phyloP scores from a whole-genome alignment of 192 early-diverging fungal species.

The Neocallimastix lanati region DNA sequence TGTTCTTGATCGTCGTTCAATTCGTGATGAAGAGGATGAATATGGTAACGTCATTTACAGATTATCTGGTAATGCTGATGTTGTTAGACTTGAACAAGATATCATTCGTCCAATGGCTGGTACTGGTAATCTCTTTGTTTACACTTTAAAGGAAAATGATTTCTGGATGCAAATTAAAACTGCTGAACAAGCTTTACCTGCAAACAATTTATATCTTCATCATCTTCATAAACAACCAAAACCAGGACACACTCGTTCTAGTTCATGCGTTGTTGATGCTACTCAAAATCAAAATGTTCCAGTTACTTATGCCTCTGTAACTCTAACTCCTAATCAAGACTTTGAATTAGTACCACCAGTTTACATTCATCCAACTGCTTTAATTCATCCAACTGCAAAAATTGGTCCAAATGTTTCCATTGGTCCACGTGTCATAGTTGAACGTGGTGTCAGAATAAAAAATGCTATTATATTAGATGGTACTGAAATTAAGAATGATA shows the following conservation, averaged over 20 bases:
- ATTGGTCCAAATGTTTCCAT: constrained; percentile 94
- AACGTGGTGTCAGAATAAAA: constrained; percentile 79
- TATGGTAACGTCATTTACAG: constrained; percentile 18
- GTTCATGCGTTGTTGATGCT: background rate
- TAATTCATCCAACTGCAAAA: constrained; percentile 74
- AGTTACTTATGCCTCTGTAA: background rate
- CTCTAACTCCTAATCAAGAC: constrained; percentile 7
- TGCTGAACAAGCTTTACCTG: constrained; percentile 67
- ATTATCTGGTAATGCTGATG: constrained; percentile 25
- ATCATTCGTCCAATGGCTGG: constrained; percentile 69
- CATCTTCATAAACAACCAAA: constrained; percentile 23
- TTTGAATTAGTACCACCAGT: constrained; percentile 77
- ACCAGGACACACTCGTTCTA: background rate
- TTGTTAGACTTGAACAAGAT: constrained; percentile 80
- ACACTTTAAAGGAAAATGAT: constrained; percentile 46
- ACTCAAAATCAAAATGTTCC: background rate
- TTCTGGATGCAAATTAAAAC: constrained; percentile 98
- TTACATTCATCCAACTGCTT: constrained; percentile 85
- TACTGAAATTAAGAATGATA: constrained; percentile 74
- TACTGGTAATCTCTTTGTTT: constrained; percentile 68
- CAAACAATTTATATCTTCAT: constrained; percentile 83
- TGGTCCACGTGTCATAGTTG: constrained; percentile 71
- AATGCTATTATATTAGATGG: constrained; percentile 87
- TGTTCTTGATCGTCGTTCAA: constrained; percentile 43
- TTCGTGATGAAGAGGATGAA: constrained; percentile 17